Percentiles rank a stretch among this genome's conserved stretches.
These are phyloP conservation scores for Ramularia collo-cygni DNA, from an alignment of 2,329 filamentous ascomycete genomes.

Conservation along the genomic window DNA sequence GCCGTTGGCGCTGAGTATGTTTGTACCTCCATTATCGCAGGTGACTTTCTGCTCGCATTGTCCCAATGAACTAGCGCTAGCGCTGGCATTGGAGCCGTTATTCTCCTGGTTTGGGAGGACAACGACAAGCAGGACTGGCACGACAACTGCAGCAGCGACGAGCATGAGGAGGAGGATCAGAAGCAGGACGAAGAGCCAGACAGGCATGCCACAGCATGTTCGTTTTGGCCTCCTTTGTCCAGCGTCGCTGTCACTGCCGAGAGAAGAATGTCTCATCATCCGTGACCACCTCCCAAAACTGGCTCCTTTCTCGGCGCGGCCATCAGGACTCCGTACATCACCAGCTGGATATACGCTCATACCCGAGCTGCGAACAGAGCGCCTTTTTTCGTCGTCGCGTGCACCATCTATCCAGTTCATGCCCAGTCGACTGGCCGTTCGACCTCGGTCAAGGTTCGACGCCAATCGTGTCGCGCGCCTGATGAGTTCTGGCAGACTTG, in stretches of 20 bases:
- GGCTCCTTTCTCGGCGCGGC: constrained; percentile 2
- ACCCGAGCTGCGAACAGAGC: constrained; percentile 53
- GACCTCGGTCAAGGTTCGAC: constrained; percentile 79
- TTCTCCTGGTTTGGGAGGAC: constrained; percentile 47
- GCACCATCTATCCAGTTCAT: constrained; percentile 38
- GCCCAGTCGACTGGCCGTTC: constrained; percentile 53
- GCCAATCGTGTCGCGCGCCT: constrained; percentile 78
- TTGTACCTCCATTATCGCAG: constrained; percentile 77
- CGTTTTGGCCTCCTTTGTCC: constrained; percentile 36
- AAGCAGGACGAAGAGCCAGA: constrained; percentile 67
- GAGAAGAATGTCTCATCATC: constrained; percentile 16
- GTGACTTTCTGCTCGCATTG: constrained; percentile 55
- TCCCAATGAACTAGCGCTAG: constrained; percentile 30
- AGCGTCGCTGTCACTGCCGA: constrained; percentile 26
- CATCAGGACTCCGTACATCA: not conserved
- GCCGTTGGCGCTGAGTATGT: constrained; percentile 52
- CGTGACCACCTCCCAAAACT: constrained; percentile 9
- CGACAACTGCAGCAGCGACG: constrained; percentile 71
- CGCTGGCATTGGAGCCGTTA: constrained; percentile 7
- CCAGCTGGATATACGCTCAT: constrained; percentile 45
- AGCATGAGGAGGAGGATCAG: constrained; percentile 62
- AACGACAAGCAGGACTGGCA: constrained; percentile 60
- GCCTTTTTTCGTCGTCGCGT: constrained; percentile 25
- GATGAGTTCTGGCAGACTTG: constrained; percentile 87
- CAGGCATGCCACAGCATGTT: constrained; percentile 75